Percentiles rank a stretch among this genome's conserved stretches.
Evolutionary conservation across 2,329 filamentous ascomycete genomes (phyloP).

Genomic region (Escovopsis sp.): DNA sequence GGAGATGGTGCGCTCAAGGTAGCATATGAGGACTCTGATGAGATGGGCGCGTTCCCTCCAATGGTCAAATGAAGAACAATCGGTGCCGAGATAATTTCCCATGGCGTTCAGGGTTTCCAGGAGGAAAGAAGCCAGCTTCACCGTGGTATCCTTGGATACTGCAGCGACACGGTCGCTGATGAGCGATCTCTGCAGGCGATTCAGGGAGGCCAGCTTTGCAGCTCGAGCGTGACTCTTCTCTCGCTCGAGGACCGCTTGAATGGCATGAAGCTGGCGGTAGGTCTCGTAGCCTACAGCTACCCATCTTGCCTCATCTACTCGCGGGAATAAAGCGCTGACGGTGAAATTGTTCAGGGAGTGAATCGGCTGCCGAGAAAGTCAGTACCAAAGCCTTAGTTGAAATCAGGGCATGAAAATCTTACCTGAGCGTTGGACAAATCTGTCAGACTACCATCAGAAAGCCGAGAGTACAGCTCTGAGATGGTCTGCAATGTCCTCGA

Average conservation of each 20-base stretch:
- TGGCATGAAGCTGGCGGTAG: conserved; percentile 27
- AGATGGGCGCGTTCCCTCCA: conserved; percentile 21
- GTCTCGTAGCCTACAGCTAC: conserved; percentile 38
- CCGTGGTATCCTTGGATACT: conserved; percentile 47
- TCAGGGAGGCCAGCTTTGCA: conserved; percentile 38
- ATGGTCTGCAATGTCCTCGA: conserved; percentile 18
- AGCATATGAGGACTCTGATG: conserved; percentile 30
- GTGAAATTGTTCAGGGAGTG: conserved; percentile 45
- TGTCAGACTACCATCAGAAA: conserved; percentile 14
- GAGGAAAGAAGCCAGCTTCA: conserved; percentile 37
- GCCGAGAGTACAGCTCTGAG: conserved; percentile 18
- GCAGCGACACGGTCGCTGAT: conserved; percentile 38
- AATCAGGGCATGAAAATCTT: conserved; percentile 11
- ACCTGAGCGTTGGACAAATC: conserved; percentile 29
- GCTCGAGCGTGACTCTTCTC: conserved; percentile 28
- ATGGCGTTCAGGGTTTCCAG: conserved; percentile 25
- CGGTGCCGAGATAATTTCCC: conserved; percentile 27
- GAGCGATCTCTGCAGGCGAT: conserved; percentile 45
- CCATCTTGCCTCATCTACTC: conserved; percentile 27
- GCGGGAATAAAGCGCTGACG: conserved; percentile 31
- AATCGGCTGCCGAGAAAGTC: conserved; percentile 28
- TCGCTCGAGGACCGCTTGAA: conserved; percentile 26
- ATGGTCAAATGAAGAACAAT: conserved; percentile 11
- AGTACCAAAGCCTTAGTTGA: conserved; percentile 2
- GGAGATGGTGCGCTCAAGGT: conserved; percentile 38